Evolutionary conservation across 2,329 filamentous ascomycete genomes (phyloP), one percentile per base, ranked within the genome.

Genomic region (Chlorencoelia australis): DNA sequence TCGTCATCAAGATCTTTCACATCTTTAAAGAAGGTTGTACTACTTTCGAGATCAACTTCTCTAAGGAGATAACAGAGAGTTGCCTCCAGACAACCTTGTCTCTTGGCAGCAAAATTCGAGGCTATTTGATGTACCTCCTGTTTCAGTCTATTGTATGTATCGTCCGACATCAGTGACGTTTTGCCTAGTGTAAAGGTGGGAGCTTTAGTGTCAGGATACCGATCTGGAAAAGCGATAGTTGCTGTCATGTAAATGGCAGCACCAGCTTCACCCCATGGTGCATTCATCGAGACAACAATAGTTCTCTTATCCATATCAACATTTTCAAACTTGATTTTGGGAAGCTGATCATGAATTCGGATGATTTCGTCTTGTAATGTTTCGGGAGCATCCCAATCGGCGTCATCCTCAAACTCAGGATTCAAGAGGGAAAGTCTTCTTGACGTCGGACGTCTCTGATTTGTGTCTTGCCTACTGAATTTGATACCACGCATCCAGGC

Each of bases 401-500:
- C 50, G 27, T 58, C 54, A 16, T 53, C 52, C 22, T 53, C 46
- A 35, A 55, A 55, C 6, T 56, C 54, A 10, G 53, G 53, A 40
- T 44, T 49, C 2, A 56, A 38, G 22, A 54, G 44, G 16, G 53
- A 57, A 14, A 55, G 39, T 10, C 51, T 44, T 33, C 54, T 51
- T 6, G 50, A 49, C n/a, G 35, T 20, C 15, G 45, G 37, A 19
- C 46, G 42, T 29, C 51, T 50, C 15, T 41, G 43, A 4, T 36
- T 25, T 30, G 42, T 47, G 5, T 53, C 46, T 26, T 44, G 48
- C 28, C 52, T 55, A 9, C 67, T 75, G 63, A 79, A 75, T 20
- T 69, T 76, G 41, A 81, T 75, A 4, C 76, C 75, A 50, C 74
- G 78, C 71, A 81, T 79, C 76, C 76, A 81, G 10, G 71, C 73